A percentile compares a stretch with the other conserved stretches of the same genome.
phyloP scores from a whole-genome alignment of 1,139 yeast genomes.

The Tardiomyces depauwii region DNA sequence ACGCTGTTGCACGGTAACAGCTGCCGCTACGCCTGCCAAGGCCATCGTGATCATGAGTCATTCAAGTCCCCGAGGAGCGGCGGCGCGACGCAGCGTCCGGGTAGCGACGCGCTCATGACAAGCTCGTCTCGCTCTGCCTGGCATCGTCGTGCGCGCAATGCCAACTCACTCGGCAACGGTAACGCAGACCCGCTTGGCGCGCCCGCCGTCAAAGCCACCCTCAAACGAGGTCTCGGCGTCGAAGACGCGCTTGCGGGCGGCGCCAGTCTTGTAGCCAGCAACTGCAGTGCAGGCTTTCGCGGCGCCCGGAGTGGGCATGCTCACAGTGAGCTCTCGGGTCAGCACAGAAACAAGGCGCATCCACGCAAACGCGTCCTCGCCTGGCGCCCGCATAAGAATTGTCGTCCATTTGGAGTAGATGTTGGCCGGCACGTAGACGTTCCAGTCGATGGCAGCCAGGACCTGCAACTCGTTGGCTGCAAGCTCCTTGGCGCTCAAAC shows the following conservation, averaged over 20 bases:
- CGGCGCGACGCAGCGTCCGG: too few relatives aligned
- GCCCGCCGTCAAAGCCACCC: not conserved
- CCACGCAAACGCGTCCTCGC: not conserved
- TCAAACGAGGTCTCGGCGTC: not conserved
- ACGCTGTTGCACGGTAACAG: too few relatives aligned
- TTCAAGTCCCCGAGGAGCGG: too few relatives aligned
- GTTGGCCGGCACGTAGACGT: conserved; percentile 37
- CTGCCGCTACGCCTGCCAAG: too few relatives aligned
- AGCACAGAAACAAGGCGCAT: not conserved
- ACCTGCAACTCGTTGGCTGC: conserved; percentile 44
- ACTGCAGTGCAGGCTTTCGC: not conserved
- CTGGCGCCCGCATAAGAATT: not conserved
- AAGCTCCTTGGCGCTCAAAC: conserved; percentile 41
- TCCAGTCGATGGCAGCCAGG: conserved; percentile 43
- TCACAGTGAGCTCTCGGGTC: not conserved
- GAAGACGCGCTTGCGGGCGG: not conserved
- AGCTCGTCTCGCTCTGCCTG: too few relatives aligned
- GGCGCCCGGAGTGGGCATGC: too few relatives aligned
- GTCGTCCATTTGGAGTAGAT: not conserved
- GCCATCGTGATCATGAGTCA: too few relatives aligned
- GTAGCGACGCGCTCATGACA: too few relatives aligned
- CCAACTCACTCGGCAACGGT: not conserved
- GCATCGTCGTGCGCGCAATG: too few relatives aligned
- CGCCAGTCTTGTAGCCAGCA: not conserved
- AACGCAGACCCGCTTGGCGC: not conserved